phyloP scores from a whole-genome alignment of 2,329 filamentous ascomycete genomes.

The Lecanosticta acicola region DNA sequence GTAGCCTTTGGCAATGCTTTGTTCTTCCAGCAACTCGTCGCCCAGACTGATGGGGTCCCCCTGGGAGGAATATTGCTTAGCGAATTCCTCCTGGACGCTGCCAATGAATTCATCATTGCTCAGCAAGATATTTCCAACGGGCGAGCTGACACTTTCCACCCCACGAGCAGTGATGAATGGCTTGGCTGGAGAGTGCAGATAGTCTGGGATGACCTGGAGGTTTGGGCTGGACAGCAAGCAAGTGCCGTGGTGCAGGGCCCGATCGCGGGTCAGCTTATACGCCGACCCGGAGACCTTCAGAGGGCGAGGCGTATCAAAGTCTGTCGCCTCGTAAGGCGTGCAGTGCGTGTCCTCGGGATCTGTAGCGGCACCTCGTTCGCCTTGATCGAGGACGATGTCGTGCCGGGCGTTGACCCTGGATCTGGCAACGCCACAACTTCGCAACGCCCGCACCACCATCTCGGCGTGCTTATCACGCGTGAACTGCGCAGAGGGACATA shows the following conservation, averaged over 20 bases:
- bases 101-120: constrained; percentile 41
- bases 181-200: constrained; percentile 73
- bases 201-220: constrained; percentile 59
- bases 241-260: constrained; percentile 89
- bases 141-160: constrained; percentile 84
- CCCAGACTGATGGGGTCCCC: constrained; percentile 45
- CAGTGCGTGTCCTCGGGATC: constrained; percentile 40
- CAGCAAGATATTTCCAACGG: constrained; percentile 71
- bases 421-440: constrained; percentile 51
- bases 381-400: constrained; percentile 75
- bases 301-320: constrained; percentile 30
- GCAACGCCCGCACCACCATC: constrained; percentile 85
- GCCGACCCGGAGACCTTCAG: constrained; percentile 89
- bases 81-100: constrained; percentile 55
- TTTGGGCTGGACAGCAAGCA: constrained; percentile 76
- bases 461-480: constrained; percentile 81
- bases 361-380: constrained; percentile 17
- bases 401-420: constrained; percentile 82
- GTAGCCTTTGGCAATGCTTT: constrained; percentile 57
- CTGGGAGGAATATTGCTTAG: constrained; percentile 42
- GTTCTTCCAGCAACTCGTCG: constrained; percentile 47
- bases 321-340: constrained; percentile 39
- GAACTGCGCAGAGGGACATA: constrained; percentile 70
- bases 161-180: constrained; percentile 73
- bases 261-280: constrained; percentile 78